These are phyloP conservation scores for Phanerodontia chrysosporium DNA, from an alignment of 768 basidiomycete species.

Conservation along the genomic window DNA sequence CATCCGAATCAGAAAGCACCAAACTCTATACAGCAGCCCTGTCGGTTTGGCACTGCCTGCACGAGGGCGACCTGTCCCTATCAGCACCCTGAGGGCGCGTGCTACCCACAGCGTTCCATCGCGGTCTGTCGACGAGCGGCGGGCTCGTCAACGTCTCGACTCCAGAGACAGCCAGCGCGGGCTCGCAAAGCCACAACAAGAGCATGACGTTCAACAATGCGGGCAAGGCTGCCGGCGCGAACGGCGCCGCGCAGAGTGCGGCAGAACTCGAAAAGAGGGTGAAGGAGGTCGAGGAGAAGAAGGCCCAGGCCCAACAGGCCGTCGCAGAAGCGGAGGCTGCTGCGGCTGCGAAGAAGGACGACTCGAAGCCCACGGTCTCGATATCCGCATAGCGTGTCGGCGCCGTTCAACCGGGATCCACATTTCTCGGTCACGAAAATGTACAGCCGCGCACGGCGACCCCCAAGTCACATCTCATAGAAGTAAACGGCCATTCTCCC, in stretches of 20 bases:
- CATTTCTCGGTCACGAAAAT: not conserved
- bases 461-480: not conserved
- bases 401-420: not conserved
- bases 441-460: not conserved
- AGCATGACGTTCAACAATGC: constrained; percentile 67
- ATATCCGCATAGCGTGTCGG: constrained; percentile 26
- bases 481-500: not conserved
- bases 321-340: constrained; percentile 61
- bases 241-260: constrained; percentile 7
- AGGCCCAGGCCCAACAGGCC: constrained; percentile 57
- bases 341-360: constrained; percentile 58
- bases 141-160: constrained; percentile 58
- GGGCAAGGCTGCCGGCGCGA: not conserved
- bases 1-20: constrained; percentile 33
- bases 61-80: constrained; percentile 69
- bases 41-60: constrained; percentile 80
- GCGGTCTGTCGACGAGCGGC: constrained; percentile 58
- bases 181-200: constrained; percentile 56
- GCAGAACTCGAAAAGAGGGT: constrained; percentile 43
- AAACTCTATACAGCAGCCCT: constrained; percentile 33
- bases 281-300: constrained; percentile 66
- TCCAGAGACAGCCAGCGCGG: constrained; percentile 66
- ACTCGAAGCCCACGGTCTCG: constrained; percentile 40
- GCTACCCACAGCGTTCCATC: constrained; percentile 75
- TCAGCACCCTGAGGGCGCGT: constrained; percentile 86